Evolutionary conservation across 441 rosid species (phyloP), one percentile per base, ranked within the genome.

Genomic region (Brassica balearica): DNA sequence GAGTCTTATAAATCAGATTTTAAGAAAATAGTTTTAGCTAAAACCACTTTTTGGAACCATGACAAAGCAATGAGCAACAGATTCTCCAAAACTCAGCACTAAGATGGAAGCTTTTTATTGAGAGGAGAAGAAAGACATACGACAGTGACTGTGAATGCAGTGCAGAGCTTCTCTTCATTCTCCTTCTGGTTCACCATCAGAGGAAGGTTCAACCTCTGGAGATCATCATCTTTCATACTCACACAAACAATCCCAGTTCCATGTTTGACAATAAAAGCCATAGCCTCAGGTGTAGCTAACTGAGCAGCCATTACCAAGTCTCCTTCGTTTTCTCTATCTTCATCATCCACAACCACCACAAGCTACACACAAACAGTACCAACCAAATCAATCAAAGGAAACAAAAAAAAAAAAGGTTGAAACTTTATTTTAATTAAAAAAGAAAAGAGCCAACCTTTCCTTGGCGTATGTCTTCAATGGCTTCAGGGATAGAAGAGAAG

Each of bases 251-350:
- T 95, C 41, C 99, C 98, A 79, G 97, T 93, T 73, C 94, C 90
- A 79, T 95, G 88, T 86, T 92, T 93, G 77, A 95, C 99, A 58
- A 93, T 88, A 68, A 95, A 95, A 72, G 99, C 98, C 99, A 95
- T 89, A 71, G 96, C 95, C 75, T 95, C 98, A 46, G 97, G 93
- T 48, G 97, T 95, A 20, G 88, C 97, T 78, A 89, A 79, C 43
- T 91, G 77, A 48, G 97, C 98, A 71, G 97, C 96, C 98, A 93
- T 88, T 77, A 95, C 87, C 56, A 95, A 89, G 81, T 93, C 97
- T 17, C 98, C 99, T 85, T 95, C 99, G 68, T 93, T 93, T 82
- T 95, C 99, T 86, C 99, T 83, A 78, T 93, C 98, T 82, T 95
- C 98, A 48, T 95, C 99, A 64, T 95, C 99, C 20, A 93, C 99